These are phyloP conservation scores for Brettanomyces custersianus DNA, from an alignment of 805 yeast genomes.

Conservation along the genomic window DNA sequence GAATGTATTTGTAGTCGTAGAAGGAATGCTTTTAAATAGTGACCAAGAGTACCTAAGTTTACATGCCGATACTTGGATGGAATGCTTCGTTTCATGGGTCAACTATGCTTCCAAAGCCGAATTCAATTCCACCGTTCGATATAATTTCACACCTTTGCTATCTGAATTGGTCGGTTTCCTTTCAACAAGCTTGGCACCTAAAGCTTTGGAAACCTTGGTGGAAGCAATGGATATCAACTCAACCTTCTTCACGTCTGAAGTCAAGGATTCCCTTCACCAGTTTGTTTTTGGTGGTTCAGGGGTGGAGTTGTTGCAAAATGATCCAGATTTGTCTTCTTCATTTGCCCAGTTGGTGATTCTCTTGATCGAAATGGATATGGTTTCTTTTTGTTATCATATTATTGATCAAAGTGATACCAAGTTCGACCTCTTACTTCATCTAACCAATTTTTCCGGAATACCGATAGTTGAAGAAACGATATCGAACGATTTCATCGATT, in stretches of 20 bases:
- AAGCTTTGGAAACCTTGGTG: conserved; percentile 27
- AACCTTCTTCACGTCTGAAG: conserved; percentile 25
- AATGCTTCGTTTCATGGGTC: conserved; percentile 28
- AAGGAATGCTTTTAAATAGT: no score
- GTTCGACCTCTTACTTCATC: conserved; percentile 38
- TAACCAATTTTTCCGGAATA: conserved; percentile 47
- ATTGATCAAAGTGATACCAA: conserved; percentile 28
- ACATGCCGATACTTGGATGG: conserved; percentile 20
- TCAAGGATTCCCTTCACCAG: conserved; percentile 23
- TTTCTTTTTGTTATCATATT: conserved; percentile 32
- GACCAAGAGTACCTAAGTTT: no score
- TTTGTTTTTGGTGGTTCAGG: conserved; percentile 42
- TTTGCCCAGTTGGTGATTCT: conserved; percentile 38
- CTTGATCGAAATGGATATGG: conserved; percentile 37
- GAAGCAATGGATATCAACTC: conserved; percentile 41
- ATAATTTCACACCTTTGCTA: conserved; percentile 16
- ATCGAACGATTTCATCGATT: conserved; percentile 46
- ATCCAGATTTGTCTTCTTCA: conserved; percentile 29
- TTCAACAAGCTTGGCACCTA: conserved; percentile 9
- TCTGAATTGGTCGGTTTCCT: conserved; percentile 12
- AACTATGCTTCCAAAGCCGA: conserved; percentile 30
- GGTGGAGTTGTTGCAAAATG: conserved; percentile 28
- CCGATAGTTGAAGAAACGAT: conserved; percentile 55
- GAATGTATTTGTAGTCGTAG: conserved; percentile 26
- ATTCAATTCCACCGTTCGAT: conserved; percentile 21